Evolutionary conservation across 164 flowering plant species (phyloP).

Genomic region (Litsea cubeba): DNA sequence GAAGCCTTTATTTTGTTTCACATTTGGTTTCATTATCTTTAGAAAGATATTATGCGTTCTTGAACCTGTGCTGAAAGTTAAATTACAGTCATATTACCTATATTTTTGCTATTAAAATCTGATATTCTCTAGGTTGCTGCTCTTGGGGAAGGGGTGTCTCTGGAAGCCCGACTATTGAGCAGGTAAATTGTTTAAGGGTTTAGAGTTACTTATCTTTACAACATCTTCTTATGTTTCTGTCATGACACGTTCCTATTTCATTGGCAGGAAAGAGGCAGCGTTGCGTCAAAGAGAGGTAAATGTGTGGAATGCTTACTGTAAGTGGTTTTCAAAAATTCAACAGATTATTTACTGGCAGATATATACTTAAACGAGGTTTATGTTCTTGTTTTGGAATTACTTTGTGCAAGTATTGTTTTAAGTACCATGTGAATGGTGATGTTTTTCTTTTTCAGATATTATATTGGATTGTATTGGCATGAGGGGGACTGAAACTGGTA

Average conservation of each 20-base stretch:
- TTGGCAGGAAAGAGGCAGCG: slow-evolving; percentile 91
- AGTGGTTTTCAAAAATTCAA: background rate
- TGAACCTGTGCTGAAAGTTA: background rate
- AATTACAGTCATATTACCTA: background rate
- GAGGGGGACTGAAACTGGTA: background rate
- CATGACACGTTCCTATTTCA: slow-evolving; percentile 3
- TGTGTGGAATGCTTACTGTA: background rate
- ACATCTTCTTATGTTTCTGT: background rate
- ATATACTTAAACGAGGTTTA: background rate
- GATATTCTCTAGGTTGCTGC: slow-evolving; percentile 62
- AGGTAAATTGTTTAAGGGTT: slow-evolving; percentile 39
- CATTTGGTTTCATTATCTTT: background rate
- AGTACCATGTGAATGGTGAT: background rate
- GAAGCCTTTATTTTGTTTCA: background rate
- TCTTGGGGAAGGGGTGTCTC: slow-evolving; percentile 92
- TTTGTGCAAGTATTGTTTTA: background rate
- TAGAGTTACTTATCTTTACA: background rate
- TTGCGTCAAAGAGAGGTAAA: slow-evolving; percentile 94
- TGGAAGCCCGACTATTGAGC: slow-evolving; percentile 90
- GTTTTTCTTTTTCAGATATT: background rate
- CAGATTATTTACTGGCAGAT: background rate
- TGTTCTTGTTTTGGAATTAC: background rate
- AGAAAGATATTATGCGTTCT: background rate
- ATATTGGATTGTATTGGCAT: background rate
- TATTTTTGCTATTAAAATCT: slow-evolving; percentile 2